Evolutionary conservation across 176 grass and related monocot species (phyloP), one percentile per base, ranked within the genome.

Genomic region (Hordeum marinum): DNA sequence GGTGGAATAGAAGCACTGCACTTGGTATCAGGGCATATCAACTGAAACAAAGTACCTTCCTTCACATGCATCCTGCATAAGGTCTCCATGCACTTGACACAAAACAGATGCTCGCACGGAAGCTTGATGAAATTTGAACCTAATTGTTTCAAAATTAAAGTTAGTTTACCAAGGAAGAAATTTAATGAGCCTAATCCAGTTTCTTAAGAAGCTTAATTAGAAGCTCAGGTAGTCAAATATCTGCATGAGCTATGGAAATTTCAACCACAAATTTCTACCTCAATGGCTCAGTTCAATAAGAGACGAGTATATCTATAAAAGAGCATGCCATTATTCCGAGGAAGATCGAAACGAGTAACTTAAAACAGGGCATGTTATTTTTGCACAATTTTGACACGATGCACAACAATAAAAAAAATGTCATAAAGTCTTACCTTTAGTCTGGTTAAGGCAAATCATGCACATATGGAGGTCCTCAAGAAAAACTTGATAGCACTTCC

Each of bases 21-120:
- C 57, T 90, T 90, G 50, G 41, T 82, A 81, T 73, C 80, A 86
- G 83, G 88, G 43, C 88, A 93, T 85, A 86, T 41, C 83, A 93
- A 65, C 20, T 84, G 81, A 84, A 88, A 88, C 18, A 79, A 45
- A 52, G 24, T 84, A 35, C 75, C 87, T 84, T 88, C 81, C 81
- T 88, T 84, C 41, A 88, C 87, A 80, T 88, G 81, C 55, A 88
- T 79, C 45, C 75, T 88, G 75, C 67, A 84, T 65, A 88, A 88
- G 42, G 75, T 88, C 34, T 84, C 81, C 87, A 84, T 57, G 43
- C 81, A 88, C 32, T 73, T 57, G 11, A 55, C 12, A 31, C 87
- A 84, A 64, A 88, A 88, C 1, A 80, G 9, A 34, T 88, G 81
- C 63, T 74, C 24, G 67, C 75, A 84, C 24, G 81, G 60, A 72